Conservation (phyloP, 805 yeast genomes). For the Metschnikowia matae region DNA sequence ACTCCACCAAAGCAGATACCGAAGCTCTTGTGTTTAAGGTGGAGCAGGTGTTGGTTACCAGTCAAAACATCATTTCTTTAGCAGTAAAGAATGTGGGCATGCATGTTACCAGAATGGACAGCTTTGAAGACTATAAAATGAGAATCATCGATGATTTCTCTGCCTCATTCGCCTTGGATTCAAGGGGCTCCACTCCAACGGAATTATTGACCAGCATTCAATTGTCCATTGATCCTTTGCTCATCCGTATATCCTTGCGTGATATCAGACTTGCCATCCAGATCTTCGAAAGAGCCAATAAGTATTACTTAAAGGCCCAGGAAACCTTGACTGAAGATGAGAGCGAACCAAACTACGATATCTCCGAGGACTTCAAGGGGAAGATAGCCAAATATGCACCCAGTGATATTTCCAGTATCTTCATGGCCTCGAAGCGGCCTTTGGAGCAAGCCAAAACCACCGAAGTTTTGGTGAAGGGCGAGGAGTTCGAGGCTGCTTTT, state of each 20-base stretch:
- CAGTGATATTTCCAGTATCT: conserved; percentile 49
- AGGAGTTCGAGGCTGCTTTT: conserved; percentile 58
- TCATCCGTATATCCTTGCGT: conserved; percentile 76
- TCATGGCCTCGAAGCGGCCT: conserved; percentile 29
- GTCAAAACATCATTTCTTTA: conserved; percentile 62
- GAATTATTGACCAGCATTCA: conserved; percentile 61
- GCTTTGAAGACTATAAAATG: conserved; percentile 55
- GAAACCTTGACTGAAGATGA: conserved; percentile 12
- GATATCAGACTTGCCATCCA: conserved; percentile 78
- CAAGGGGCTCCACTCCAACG: conserved; percentile 57
- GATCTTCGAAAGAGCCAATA: conserved; percentile 70
- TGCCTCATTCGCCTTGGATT: conserved; percentile 67
- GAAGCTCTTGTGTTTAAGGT: conserved; percentile 90
- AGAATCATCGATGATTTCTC: conserved; percentile 89
- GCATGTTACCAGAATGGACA: conserved; percentile 75
- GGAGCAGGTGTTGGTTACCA: conserved; percentile 68
- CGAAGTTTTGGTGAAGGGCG: conserved; percentile 56
- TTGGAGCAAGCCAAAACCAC: neutral
- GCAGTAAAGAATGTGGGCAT: conserved; percentile 79
- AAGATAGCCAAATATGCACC: conserved; percentile 66
- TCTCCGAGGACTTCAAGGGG: conserved; percentile 61
- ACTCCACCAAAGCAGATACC: conserved; percentile 61
- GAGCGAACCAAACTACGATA: conserved; percentile 30
- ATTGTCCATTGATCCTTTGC: conserved; percentile 71
- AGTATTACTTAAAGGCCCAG: conserved; percentile 35